A percentile compares a stretch with the other conserved stretches of the same genome.
These are phyloP conservation scores for Clarireedia sp. DNA, from an alignment of 2,329 filamentous ascomycete genomes.

Conservation along the genomic window DNA sequence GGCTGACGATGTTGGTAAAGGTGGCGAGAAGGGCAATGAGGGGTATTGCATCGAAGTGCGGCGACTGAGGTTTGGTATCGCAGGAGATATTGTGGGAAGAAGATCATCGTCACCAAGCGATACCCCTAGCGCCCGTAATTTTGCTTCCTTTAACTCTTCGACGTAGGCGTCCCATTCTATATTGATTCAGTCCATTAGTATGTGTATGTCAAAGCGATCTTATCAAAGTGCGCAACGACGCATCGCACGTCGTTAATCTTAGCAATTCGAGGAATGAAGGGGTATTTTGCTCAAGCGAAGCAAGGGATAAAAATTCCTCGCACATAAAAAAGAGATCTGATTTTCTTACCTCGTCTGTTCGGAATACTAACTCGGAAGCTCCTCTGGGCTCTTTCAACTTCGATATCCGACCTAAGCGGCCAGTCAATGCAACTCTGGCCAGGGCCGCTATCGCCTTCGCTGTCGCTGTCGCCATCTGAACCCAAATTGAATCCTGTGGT, in stretches of 20 bases:
- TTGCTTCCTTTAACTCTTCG: constrained; percentile 77
- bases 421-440: constrained; percentile 60
- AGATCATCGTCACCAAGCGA: constrained; percentile 68
- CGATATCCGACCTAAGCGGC: constrained; percentile 54
- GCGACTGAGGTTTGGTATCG: constrained; percentile 49
- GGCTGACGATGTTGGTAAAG: constrained; percentile 70
- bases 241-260: background rate
- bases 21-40: constrained; percentile 73
- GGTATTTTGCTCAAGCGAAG: background rate
- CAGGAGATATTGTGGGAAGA: constrained; percentile 57
- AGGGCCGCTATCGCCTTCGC: constrained; percentile 17
- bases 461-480: constrained; percentile 26
- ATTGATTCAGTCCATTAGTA: constrained; percentile 11
- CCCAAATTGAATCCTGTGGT: constrained; percentile 60
- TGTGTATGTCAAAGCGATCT: background rate
- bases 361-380: constrained; percentile 60
- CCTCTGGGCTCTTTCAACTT: constrained; percentile 44
- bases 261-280: constrained; percentile 1
- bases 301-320: background rate
- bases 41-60: constrained; percentile 69
- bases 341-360: constrained; percentile 30
- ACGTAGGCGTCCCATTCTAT: constrained; percentile 69
- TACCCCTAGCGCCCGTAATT: constrained; percentile 84
- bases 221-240: background rate
- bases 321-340: background rate